Percentiles rank a stretch among this genome's conserved stretches.
Conservation (phyloP, 2,329 filamentous ascomycete species). For the Gliomastix tumulicola region DNA sequence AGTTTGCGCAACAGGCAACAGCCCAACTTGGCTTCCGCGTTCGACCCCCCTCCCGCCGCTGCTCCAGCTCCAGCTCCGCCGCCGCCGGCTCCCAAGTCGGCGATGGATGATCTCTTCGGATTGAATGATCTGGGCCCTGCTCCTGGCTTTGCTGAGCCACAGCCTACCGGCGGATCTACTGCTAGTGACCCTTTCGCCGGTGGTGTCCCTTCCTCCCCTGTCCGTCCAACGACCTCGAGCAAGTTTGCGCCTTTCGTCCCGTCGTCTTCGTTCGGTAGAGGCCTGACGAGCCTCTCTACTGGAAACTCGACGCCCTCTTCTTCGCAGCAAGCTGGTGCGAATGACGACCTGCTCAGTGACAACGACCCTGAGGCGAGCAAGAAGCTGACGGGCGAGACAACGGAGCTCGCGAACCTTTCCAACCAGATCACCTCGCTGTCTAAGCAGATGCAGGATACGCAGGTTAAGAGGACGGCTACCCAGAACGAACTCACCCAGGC, state of each 20-base stretch:
- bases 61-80: conserved; percentile 29
- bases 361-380: conserved; percentile 83
- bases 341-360: conserved; percentile 85
- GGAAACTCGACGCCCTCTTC: conserved; percentile 43
- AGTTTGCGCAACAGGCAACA: conserved; percentile 64
- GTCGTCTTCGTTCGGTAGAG: conserved; percentile 85
- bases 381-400: conserved; percentile 81
- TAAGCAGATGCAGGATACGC: conserved; percentile 90
- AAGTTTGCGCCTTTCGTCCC: conserved; percentile 88
- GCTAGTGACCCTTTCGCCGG: conserved; percentile 56
- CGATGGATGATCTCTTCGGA: conserved; percentile 89
- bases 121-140: conserved; percentile 56
- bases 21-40: conserved; percentile 33
- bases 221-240: conserved; percentile 36
- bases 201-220: conserved; percentile 47
- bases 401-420: conserved; percentile 89
- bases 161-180: conserved; percentile 67
- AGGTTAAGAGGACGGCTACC: conserved; percentile 69
- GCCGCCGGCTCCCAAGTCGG: conserved; percentile 60
- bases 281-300: conserved; percentile 68
- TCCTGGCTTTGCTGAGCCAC: conserved; percentile 49
- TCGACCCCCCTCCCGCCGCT: conserved; percentile 33
- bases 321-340: conserved; percentile 28
- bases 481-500: conserved; percentile 80
- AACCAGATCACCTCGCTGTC: conserved; percentile 90